phyloP scores from a whole-genome alignment of 768 basidiomycete genomes.

The Kwoniella sp. region DNA sequence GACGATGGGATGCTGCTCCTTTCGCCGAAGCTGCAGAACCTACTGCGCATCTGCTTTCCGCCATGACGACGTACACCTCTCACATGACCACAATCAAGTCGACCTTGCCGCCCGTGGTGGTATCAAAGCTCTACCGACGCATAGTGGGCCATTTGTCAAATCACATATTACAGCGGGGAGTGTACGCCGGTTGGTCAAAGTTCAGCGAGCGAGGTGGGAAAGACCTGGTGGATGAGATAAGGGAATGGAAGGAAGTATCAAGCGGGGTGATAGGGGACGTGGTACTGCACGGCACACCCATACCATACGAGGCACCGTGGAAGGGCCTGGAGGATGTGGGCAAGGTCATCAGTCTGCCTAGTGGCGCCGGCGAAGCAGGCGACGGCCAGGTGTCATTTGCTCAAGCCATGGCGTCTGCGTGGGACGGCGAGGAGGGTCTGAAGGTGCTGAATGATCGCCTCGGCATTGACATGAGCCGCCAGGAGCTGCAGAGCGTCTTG shows the following conservation, averaged over 20 bases:
- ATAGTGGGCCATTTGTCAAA: constrained; percentile 67
- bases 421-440: constrained; percentile 30
- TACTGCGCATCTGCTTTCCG: constrained; percentile 67
- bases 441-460: constrained; percentile 25
- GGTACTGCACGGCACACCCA: constrained; percentile 65
- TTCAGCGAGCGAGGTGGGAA: constrained; percentile 62
- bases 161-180: constrained; percentile 76
- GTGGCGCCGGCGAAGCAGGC: neutral
- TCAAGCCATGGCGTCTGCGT: constrained; percentile 44
- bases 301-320: constrained; percentile 71
- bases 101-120: constrained; percentile 59
- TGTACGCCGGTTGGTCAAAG: constrained; percentile 67
- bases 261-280: constrained; percentile 38
- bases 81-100: constrained; percentile 66
- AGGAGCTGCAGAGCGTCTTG: constrained; percentile 36
- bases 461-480: constrained; percentile 24
- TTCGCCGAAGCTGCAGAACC: constrained; percentile 53
- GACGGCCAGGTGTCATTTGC: constrained; percentile 28
- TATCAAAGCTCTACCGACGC: constrained; percentile 68
- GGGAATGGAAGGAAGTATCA: constrained; percentile 76
- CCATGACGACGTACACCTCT: constrained; percentile 74
- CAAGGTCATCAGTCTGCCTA: constrained; percentile 58
- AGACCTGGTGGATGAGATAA: constrained; percentile 66
- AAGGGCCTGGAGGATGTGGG: constrained; percentile 65
- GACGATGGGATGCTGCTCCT: constrained; percentile 46